A percentile compares a stretch with the other conserved stretches of the same genome.
phyloP scores from a whole-genome alignment of 2,329 filamentous ascomycete genomes.

The Elsinoe ampelina region DNA sequence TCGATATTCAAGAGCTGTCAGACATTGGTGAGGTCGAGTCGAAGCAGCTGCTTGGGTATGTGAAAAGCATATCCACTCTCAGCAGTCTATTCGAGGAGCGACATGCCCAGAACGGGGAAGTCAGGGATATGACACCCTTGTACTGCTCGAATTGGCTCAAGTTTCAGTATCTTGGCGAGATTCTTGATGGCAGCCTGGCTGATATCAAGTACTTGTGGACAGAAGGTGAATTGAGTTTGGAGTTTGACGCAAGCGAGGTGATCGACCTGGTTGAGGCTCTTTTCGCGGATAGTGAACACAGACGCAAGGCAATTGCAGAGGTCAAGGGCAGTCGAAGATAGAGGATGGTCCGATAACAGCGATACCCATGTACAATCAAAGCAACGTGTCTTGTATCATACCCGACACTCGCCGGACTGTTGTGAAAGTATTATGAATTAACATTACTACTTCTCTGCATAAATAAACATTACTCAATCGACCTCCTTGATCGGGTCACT shows the following conservation, averaged over 20 bases:
- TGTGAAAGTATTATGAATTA: neutral
- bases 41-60: constrained; percentile 48
- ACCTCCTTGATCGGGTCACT: neutral
- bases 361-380: neutral
- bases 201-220: constrained; percentile 59
- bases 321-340: constrained; percentile 33
- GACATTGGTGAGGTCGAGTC: constrained; percentile 57
- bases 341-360: neutral
- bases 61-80: constrained; percentile 46
- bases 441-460: neutral
- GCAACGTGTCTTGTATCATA: no score
- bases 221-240: constrained; percentile 53
- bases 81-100: constrained; percentile 48
- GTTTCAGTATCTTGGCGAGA: constrained; percentile 55
- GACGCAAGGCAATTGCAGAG: constrained; percentile 49
- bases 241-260: constrained; percentile 53
- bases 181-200: constrained; percentile 52
- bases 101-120: constrained; percentile 28
- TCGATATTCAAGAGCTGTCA: constrained; percentile 52
- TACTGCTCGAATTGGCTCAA: constrained; percentile 57
- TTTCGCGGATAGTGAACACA: constrained; percentile 53
- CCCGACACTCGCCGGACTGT: neutral
- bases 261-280: constrained; percentile 54
- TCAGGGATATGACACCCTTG: constrained; percentile 47
- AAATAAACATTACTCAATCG: neutral